Base-by-base conservation (phyloP, 129 eudicot genomes). In the Silybum marianum region DNA sequence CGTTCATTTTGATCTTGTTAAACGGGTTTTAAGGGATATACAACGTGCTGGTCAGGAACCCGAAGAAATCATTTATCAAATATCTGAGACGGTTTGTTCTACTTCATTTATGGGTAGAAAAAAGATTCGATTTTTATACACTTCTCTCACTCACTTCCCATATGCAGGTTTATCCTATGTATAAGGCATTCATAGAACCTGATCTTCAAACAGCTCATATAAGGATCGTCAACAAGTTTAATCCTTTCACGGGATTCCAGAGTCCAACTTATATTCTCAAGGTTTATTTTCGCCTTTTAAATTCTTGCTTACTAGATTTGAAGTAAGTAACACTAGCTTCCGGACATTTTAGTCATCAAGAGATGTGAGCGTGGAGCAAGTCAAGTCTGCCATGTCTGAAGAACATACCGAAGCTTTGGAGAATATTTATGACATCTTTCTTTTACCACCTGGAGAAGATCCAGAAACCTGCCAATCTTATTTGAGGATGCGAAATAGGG, bases 31-130 rank as follows among this genome's bases (percentile, higher is more conserved):
- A 62, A 84, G 99, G 83, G 99, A 95, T 80, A 95, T 95, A 83
- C 99, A 95, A 72, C 95, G 99, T 32, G 99, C 99, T 73, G 99
- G 97, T n/a, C 97, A 92, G 77, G 95, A 85, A 84, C 99, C 99
- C 12, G 97, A 92, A 82, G 99, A 95, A 84, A 95, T 95, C 69
- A 95, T 95, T 60, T 97, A 95, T 79, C 99, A 95, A 84, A 95
- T 95, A 75, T 95, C 99, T 46, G 99, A 95, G 86, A 95, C 99
- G 90, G 99, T 92, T 75, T 58, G 86, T 84, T 84, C 76, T 74
- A 74, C 13, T 40, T 12, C 72, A 24, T 24, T 71, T 26, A 46
- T 3, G 13, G 30, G 30, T 65, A 19, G 69, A 12, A 46, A 40
- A 26, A 26, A 42, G 16, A 18, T 70, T 2, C 24, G n/a, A 22